Evolutionary conservation across 2,329 filamentous ascomycete genomes (phyloP), one percentile per base, ranked within the genome.

Genomic region (Beauveria pseudobassiana): DNA sequence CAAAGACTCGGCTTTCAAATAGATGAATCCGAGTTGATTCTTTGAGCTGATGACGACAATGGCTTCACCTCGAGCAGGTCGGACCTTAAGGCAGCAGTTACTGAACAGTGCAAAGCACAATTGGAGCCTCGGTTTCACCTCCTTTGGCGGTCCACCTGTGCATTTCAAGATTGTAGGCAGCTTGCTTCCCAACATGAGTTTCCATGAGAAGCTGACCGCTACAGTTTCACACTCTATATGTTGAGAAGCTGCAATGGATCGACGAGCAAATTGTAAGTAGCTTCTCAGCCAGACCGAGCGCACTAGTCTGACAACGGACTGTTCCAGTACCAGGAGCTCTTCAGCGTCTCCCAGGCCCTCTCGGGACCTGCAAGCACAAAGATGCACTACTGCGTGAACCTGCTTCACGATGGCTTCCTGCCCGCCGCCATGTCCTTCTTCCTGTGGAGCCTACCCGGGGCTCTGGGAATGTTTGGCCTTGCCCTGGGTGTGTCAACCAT

Each of bases 291-390:
- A 1, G 4, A 6, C n/a, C 34, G 6, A 16, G 14, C 8, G 22
- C 45, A n/a, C 6, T 22, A 8, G 5, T 20, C 46, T 58, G 34
- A 58, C 45, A 9, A 18, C 14, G 1, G 7, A 1, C 9, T 8
- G 5, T 4, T n/a, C 9, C 51, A 88, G 84, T 90, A 87, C 71
- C 85, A 89, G 70, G 88, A 91, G 68, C 78, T 91, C 0, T 91
- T 91, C 71, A 86, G 84, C 28, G 74, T 91, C 51, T 83, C 81
- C 20, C 87, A 91, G 73, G 84, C 85, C 1, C 76, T 90, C 2
- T 85, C 84, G 0, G 88, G 88, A 0, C 88, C 88, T 0, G 87
- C 67, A 0, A 87, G 83, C 64, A 90, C 88, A 1, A 91, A 91
- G 69, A 87, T 91, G 83, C 70, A 84, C 0, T 90, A 88, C 63